Conservation (phyloP, 192 early-diverging fungal genomes). For the Oehlia diaphana region DNA sequence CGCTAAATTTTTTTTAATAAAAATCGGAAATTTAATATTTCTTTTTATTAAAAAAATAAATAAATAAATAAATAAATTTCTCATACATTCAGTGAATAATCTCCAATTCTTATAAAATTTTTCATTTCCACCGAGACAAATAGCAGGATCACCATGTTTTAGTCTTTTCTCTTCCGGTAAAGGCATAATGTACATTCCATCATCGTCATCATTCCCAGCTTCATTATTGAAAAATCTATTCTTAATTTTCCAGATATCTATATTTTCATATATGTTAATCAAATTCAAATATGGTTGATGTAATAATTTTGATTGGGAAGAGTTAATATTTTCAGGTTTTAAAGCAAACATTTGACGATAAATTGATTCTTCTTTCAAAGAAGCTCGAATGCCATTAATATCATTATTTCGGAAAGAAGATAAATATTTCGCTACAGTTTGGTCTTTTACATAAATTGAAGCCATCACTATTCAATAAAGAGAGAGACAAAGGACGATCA, state of each 20-base stretch:
- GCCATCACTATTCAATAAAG: too few species aligned
- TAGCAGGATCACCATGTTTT: conserved; percentile 1
- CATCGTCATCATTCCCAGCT: not conserved
- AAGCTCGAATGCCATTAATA: not conserved
- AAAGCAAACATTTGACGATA: not conserved
- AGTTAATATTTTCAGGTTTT: not conserved
- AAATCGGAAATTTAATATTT: not conserved
- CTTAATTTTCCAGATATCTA: not conserved
- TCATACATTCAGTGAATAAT: conserved; percentile 11
- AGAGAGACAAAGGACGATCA: too few species aligned
- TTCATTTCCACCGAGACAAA: conserved; percentile 2
- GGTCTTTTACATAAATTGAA: too few species aligned
- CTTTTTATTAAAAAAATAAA: too few species aligned
- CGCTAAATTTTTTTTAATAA: not conserved
- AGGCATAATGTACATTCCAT: conserved; percentile 7
- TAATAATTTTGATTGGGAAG: not conserved
- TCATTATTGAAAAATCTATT: not conserved
- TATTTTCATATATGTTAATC: conserved; percentile 12
- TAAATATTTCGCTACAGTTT: not conserved
- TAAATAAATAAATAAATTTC: too few species aligned
- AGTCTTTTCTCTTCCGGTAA: not conserved
- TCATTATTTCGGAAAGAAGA: not conserved
- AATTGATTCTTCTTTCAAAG: not conserved
- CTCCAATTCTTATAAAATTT: conserved; percentile 9
- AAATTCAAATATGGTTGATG: conserved; percentile 4